A percentile compares a stretch with the other conserved stretches of the same genome.
These are phyloP conservation scores for Perkinsus olseni DNA, from an alignment of 169 alveolate species.

Conservation along the genomic window DNA sequence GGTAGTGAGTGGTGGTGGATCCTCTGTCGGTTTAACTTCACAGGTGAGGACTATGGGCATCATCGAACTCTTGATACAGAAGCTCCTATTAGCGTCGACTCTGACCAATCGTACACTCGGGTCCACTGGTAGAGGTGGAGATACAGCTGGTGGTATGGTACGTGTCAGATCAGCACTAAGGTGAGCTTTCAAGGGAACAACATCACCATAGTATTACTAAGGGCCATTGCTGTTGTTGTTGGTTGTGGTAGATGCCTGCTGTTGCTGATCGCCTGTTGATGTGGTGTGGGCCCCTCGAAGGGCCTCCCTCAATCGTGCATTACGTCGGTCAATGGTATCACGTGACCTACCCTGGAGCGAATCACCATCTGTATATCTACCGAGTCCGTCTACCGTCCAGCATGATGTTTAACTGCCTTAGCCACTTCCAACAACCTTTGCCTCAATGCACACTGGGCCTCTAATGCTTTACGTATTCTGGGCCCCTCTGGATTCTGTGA, in stretches of 20 bases:
- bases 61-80: not conserved
- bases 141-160: not conserved
- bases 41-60: not conserved
- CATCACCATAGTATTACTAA: not conserved
- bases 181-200: not conserved
- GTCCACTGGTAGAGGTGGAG: not conserved
- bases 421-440: not conserved
- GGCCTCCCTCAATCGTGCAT: not conserved
- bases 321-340: not conserved
- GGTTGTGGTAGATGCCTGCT: not conserved
- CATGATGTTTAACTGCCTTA: not conserved
- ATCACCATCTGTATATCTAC: not conserved
- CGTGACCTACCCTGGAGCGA: not conserved
- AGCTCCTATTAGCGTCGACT: not conserved
- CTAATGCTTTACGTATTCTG: not conserved
- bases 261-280: not conserved
- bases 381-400: not conserved
- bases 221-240: not conserved
- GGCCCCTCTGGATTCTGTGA: not conserved
- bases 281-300: not conserved
- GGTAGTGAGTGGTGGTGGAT: not conserved
- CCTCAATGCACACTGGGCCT: not conserved
- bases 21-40: not conserved
- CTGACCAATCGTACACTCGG: not conserved
- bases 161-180: not conserved